Evolutionary conservation across 164 flowering plant species (phyloP), one percentile per base, ranked within the genome.

Genomic region (Litsea cubeba): DNA sequence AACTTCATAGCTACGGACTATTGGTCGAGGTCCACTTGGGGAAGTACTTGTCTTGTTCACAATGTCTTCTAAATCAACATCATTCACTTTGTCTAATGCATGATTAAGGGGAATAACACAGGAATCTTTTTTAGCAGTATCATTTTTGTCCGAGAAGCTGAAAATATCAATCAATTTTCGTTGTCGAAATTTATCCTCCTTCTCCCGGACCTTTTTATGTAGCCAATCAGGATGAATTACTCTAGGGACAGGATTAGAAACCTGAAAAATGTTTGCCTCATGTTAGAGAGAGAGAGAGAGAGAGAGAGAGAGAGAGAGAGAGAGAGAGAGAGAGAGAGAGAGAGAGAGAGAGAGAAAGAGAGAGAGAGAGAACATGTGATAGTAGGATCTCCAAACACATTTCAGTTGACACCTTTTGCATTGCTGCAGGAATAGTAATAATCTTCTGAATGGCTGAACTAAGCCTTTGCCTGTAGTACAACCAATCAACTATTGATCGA

Each of bases 191-290:
- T 88, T 96, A 80, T 96, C 99, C 12, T 92, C 97, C 82, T 92
- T 94, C 81, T 96, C 99, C 63, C 93, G 94, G 73, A 96, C 95
- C 85, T 88, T 96, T 80, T 88, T 96, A 79, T 94, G 91, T 76
- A 96, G 84, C 99, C 99, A 96, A 83, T 96, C 99, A 78, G 99
- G 99, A 86, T 96, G 99, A 79, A 82, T 74, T 67, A 96, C 99
- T 82, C 99, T 86, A 28, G 99, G 98, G 62, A 94, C 98, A 82
- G 99, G 99, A 83, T 96, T 96, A 51, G 88, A 82, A 77, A 95
- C 92, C 99, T 95, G 85, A 69, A 85, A 69, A 74, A 73, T 46
- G 68, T 68, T 30, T 23, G 30, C n/a, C 18, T 58, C 66, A 30
- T 58, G 24, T 23, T 20, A 20, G 66, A 12, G 71, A 20, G 24